Conservation (phyloP, 1,139 yeast genomes). For the Tardiomyces depauwii region DNA sequence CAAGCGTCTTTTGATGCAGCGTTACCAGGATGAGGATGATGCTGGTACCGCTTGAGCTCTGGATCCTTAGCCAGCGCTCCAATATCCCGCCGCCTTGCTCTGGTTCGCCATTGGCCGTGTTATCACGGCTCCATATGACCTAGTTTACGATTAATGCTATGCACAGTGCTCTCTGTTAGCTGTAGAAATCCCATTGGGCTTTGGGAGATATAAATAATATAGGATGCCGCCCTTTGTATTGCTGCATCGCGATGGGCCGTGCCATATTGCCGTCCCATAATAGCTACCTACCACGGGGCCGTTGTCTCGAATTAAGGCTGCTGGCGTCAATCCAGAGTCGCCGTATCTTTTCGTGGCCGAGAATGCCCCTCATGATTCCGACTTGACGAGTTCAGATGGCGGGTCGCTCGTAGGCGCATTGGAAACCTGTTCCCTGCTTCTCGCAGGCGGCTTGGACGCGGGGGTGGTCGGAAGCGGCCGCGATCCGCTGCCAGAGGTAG, state of each 20-base stretch:
- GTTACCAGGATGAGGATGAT: constrained; percentile 30
- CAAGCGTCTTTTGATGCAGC: constrained; percentile 32
- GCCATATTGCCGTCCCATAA: too few relatives aligned
- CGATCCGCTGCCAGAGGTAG: not conserved
- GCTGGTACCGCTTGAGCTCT: not conserved
- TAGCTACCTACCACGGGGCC: too few relatives aligned
- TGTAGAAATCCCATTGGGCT: too few relatives aligned
- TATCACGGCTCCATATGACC: not conserved
- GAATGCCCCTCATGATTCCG: not conserved
- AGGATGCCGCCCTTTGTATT: too few relatives aligned
- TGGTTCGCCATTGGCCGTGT: not conserved
- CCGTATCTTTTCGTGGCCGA: too few relatives aligned
- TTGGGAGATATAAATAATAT: too few relatives aligned
- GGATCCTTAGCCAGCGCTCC: not conserved
- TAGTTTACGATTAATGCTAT: not conserved
- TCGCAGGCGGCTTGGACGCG: not conserved
- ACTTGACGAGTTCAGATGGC: not conserved
- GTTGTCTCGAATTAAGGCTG: too few relatives aligned
- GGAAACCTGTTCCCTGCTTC: not conserved
- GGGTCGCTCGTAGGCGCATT: not conserved
- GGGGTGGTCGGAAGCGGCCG: not conserved
- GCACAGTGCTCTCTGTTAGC: not conserved
- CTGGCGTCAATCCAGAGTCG: too few relatives aligned
- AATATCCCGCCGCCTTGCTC: not conserved
- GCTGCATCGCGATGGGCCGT: too few relatives aligned